Evolutionary conservation across 495 filamentous ascomycete genomes (phyloP).

Genomic region (Apodospora peruviana): DNA sequence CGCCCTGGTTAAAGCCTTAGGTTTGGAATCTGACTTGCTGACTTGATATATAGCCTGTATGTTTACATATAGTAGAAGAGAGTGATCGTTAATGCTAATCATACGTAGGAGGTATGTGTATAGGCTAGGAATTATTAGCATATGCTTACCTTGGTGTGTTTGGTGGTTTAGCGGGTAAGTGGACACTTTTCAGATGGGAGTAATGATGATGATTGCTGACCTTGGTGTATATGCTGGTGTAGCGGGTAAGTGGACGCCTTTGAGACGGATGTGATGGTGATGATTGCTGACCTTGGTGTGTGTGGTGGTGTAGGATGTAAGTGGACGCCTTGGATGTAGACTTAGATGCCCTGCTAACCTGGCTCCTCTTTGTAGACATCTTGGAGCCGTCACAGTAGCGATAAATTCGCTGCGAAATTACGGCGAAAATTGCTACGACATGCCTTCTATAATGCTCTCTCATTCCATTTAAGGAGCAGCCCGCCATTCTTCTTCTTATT

Average conservation of each 20-base stretch:
- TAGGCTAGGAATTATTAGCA: too few relatives aligned
- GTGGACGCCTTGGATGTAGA: not conserved
- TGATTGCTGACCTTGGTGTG: conserved; percentile 2
- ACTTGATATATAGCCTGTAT: too few relatives aligned
- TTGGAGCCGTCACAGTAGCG: not conserved
- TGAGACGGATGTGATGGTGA: conserved; percentile 2
- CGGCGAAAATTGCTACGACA: not conserved
- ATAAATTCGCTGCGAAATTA: not conserved
- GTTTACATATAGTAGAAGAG: too few relatives aligned
- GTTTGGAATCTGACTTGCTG: too few relatives aligned
- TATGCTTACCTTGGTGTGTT: conserved; percentile 3
- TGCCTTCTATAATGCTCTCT: not conserved
- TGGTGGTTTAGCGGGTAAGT: conserved; percentile 3
- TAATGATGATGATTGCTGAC: conserved; percentile 2
- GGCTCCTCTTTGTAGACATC: not conserved
- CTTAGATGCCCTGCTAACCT: not conserved
- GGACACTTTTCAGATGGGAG: not conserved
- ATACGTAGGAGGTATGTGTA: too few relatives aligned
- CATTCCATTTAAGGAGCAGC: not conserved
- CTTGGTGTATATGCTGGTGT: conserved; percentile 3
- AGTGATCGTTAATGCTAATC: too few relatives aligned
- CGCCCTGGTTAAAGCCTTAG: too few relatives aligned
- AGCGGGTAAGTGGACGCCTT: not conserved
- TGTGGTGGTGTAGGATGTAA: conserved; percentile 1
- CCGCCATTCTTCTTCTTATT: not conserved